These are phyloP conservation scores for Silene conica DNA, from an alignment of 148 eudicot species.

Conservation along the genomic window DNA sequence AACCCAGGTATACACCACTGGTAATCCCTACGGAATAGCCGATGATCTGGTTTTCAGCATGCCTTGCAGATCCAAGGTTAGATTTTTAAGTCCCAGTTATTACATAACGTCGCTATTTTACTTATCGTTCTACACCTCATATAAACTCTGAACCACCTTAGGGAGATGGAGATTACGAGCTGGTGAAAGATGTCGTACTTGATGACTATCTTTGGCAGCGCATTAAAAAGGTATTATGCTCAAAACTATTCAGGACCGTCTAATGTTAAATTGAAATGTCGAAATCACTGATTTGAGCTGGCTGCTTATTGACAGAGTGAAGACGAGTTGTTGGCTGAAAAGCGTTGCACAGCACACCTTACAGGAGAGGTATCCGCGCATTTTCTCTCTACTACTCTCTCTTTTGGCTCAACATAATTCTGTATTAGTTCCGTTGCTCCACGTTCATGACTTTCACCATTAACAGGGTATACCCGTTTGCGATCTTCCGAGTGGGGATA, in stretches of 20 bases:
- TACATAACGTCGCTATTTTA: neutral
- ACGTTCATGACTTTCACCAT: neutral
- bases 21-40: constrained; percentile 90
- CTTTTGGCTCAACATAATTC: neutral
- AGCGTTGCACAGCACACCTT: constrained; percentile 89
- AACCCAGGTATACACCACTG: constrained; percentile 74
- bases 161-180: constrained; percentile 98
- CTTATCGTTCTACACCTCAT: neutral
- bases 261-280: neutral
- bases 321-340: constrained; percentile 90
- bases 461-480: constrained; percentile 73
- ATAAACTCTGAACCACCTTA: constrained; percentile 18
- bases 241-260: neutral
- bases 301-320: constrained; percentile 63
- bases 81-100: neutral
- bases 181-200: constrained; percentile 69
- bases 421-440: neutral
- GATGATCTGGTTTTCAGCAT: constrained; percentile 95
- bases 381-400: neutral
- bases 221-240: constrained; percentile 52
- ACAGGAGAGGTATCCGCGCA: constrained; percentile 66
- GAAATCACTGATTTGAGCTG: neutral
- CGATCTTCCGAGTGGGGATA: constrained; percentile 81
- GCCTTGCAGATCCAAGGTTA: constrained; percentile 97
- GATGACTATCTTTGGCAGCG: constrained; percentile 74